Evolutionary conservation across 108 stramenopile genomes (phyloP), one percentile per base, ranked within the genome.

Genomic region (Cyclotella atomus): DNA sequence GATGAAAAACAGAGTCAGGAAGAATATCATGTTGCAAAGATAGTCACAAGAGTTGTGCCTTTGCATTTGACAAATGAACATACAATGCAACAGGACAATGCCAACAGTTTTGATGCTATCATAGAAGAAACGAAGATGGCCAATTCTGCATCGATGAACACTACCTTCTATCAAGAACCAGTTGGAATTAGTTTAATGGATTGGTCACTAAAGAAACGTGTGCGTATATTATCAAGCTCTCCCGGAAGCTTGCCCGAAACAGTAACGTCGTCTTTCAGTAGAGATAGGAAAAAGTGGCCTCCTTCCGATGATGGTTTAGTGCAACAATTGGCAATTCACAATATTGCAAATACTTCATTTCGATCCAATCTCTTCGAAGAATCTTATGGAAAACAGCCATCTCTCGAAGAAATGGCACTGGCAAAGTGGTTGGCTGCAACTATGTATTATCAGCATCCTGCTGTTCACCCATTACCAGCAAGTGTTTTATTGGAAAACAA

Each of bases 371-470:
- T 35, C 25, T 43, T 68, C 28, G 14, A 28, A 30, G 32, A 32
- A 16, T 12, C 7, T 47, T 21, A 52, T 61, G 68, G 21, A 21
- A 47, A 41, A 20, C 43, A 27, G 43, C 33, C 60, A 12, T 65
- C 77, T 34, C 30, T 56, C 19, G 70, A 66, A 50, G 70, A 66
- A 47, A 57, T 45, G 21, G 59, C 61, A 27, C 35, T 56, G 62
- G 79, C 79, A 7, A 63, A 55, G 23, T 82, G 81, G 81, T 36
- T 28, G 14, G 81, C 81, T 15, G 64, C 57, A 36, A 73, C 65
- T 20, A 77, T 82, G 76, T 82, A 82, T 59, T 82, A 73, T 71
- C 81, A 75, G 43, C 76, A 82, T 72, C 81, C 81, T 59, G 52
- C 81, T 5, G 71, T 72, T n/a, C 63, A 82, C 59, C 81, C 81